Evolutionary conservation across 768 basidiomycete genomes (phyloP).

Genomic region (Suillus luteus): DNA sequence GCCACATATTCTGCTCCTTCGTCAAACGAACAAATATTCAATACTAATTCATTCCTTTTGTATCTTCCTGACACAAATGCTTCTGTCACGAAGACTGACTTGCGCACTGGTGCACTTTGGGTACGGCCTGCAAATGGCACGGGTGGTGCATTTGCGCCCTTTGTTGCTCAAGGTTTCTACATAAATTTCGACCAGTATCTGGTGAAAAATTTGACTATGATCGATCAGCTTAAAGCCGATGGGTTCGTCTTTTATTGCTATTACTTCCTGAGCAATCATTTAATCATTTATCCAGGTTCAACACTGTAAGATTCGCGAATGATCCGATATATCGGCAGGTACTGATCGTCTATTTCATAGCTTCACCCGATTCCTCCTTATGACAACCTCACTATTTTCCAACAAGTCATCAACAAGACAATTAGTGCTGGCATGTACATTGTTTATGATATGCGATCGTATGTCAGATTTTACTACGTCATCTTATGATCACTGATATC

Average conservation of each 20-base stretch:
- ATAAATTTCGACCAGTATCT: slow-evolving; percentile 59
- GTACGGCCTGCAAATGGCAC: slow-evolving; percentile 35
- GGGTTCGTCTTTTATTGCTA: slow-evolving; percentile 37
- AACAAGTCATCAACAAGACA: slow-evolving; percentile 23
- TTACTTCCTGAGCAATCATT: not conserved
- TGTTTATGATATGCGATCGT: slow-evolving; percentile 80
- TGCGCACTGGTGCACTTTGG: slow-evolving; percentile 46
- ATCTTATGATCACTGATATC: not conserved
- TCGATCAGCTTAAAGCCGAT: slow-evolving; percentile 59
- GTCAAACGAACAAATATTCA: slow-evolving; percentile 32
- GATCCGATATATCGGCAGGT: not conserved
- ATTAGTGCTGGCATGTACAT: slow-evolving; percentile 47
- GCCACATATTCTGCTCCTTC: slow-evolving; percentile 28
- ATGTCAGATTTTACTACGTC: slow-evolving; percentile 13
- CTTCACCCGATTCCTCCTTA: slow-evolving; percentile 76
- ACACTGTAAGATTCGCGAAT: slow-evolving; percentile 22
- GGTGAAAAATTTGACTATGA: slow-evolving; percentile 49
- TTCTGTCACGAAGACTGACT: slow-evolving; percentile 52
- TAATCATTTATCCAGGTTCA: slow-evolving; percentile 17
- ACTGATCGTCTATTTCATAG: slow-evolving; percentile 37
- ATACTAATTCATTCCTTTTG: slow-evolving; percentile 34
- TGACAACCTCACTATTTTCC: slow-evolving; percentile 47
- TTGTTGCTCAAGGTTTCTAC: slow-evolving; percentile 78
- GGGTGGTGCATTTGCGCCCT: slow-evolving; percentile 32
- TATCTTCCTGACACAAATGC: slow-evolving; percentile 41